A percentile compares a stretch with the other conserved stretches of the same genome.
Evolutionary conservation across 1,284 basidiomycete genomes (phyloP).

Genomic region (Ustilago loliicola): DNA sequence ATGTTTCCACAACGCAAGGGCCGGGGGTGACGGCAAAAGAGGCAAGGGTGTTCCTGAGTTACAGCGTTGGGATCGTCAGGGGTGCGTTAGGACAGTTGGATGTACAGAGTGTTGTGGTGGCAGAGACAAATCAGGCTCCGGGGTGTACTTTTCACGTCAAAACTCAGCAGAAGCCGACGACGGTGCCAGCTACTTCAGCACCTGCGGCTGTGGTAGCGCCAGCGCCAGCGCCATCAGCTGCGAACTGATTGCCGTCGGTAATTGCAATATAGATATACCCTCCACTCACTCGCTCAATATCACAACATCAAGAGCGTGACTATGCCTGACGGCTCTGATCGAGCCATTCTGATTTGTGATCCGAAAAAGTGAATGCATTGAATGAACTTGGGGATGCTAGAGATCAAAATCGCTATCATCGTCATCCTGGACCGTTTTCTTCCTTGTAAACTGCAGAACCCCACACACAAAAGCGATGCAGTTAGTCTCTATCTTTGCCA

Average conservation of each 20-base stretch:
- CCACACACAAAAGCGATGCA: background rate
- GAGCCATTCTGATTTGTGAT: too few relatives aligned
- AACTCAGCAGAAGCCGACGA: constrained; percentile 34
- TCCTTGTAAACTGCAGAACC: constrained; percentile 43
- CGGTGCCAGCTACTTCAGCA: constrained; percentile 1
- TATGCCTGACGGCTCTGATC: too few relatives aligned
- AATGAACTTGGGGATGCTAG: constrained; percentile 8
- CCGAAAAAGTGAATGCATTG: background rate
- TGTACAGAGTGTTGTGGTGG: constrained; percentile 57
- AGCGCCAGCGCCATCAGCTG: constrained; percentile 4
- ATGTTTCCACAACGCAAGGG: constrained; percentile 83
- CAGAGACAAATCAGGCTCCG: constrained; percentile 56
- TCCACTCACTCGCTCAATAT: background rate
- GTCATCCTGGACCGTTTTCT: constrained; percentile 55
- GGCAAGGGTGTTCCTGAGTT: constrained; percentile 53
- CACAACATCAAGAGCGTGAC: too few relatives aligned
- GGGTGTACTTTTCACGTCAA: constrained; percentile 62
- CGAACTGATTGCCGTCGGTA: background rate
- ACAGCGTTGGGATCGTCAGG: constrained; percentile 57
- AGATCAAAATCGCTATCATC: constrained; percentile 62
- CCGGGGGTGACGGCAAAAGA: constrained; percentile 77
- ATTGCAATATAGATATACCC: constrained; percentile 6
- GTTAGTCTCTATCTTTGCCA: background rate
- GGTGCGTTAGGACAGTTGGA: constrained; percentile 59
- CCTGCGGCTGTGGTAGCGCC: background rate